Evolutionary conservation across 305 asterid genomes (phyloP), one percentile per base, ranked within the genome.

Genomic region (Fraxinus sp.): DNA sequence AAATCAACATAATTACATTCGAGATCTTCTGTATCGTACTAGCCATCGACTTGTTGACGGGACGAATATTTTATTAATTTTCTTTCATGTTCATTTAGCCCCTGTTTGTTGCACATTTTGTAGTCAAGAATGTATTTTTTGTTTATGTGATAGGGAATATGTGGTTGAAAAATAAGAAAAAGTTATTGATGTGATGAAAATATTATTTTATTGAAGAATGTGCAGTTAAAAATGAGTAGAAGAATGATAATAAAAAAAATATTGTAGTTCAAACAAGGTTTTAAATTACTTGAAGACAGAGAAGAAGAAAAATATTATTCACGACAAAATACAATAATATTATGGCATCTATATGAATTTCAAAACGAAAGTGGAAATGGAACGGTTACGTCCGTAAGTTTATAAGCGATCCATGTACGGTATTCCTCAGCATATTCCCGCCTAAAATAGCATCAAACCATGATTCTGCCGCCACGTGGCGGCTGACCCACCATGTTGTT

Each of bases 341-440:
- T 5, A 6, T 36, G 35, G 4, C 52, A 44, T 44, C 3, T 8
- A 39, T 39, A 39, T 46, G 18, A 3, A 13, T 55, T 16, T 55
- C 6, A 55, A 55, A 55, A 4, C 64, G 7, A 24, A 0, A n/a
- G 66, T 18, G 64, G 66, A 16, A 4, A 22, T n/a, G 64, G 64
- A 24, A n/a, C 1, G 64, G 68, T 20, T 28, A 26, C 74, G n/a
- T 8, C 18, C 76, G 76, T 26, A 33, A 33, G 22, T 71, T 13
- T 11, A 1, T 7, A 11, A 7, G 74, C 44, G 44, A 33, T 5
- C 44, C 26, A 32, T 71, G 33, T 71, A 32, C 46, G 46, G 36
- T n/a, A 71, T 71, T 14, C 46, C 24, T 30, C 37, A 7, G 76
- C 76, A 71, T 71, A 71, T 71, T 33, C 76, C 76, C 76, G 76